Conservation (phyloP, 192 early-diverging fungal genomes). For the Coemansia sp. region DNA sequence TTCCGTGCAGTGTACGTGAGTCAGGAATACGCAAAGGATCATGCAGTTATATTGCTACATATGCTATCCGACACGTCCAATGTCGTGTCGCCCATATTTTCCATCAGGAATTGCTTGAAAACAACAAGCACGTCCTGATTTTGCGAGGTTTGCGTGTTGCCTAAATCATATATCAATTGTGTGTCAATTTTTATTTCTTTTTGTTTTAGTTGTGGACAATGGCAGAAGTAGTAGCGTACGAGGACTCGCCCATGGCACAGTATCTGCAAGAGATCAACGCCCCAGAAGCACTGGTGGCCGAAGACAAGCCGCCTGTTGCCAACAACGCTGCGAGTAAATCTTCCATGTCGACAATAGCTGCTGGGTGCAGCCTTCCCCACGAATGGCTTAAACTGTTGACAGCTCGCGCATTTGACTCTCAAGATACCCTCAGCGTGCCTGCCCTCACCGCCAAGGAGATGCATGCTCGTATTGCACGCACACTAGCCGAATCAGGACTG, state of each 20-base stretch:
- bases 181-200: too few relatives aligned
- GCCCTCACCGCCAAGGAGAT: background rate
- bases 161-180: too few relatives aligned
- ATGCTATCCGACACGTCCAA: too few relatives aligned
- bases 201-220: too few relatives aligned
- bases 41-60: too few relatives aligned
- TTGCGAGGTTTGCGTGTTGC: too few relatives aligned
- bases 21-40: too few relatives aligned
- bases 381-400: background rate
- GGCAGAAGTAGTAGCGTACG: constrained; percentile 42
- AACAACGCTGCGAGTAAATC: background rate
- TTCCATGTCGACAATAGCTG: background rate
- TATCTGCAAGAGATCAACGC: constrained; percentile 40
- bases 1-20: too few relatives aligned
- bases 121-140: too few relatives aligned
- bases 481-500: constrained; percentile 27
- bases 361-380: background rate
- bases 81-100: too few relatives aligned
- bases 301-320: background rate
- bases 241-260: constrained; percentile 49
- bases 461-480: background rate
- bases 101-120: too few relatives aligned
- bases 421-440: background rate
- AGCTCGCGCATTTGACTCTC: background rate
- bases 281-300: constrained; percentile 17